Evolutionary conservation across 2,329 filamentous ascomycete species (phyloP).

Genomic region (Cryphonectria parasitica): DNA sequence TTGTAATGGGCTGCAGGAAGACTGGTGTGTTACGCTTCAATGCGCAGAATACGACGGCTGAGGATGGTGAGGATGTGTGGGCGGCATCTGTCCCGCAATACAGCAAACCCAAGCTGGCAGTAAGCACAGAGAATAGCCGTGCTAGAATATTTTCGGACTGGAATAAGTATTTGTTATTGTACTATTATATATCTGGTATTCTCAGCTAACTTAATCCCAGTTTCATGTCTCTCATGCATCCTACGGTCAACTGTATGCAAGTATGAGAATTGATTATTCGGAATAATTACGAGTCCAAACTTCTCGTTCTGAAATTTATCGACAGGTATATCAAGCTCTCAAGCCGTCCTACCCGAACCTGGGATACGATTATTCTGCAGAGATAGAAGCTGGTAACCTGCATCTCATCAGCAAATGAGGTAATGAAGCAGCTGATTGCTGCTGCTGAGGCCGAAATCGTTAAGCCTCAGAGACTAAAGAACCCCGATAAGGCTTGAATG

Average conservation of each 20-base stretch:
- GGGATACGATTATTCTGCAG: neutral
- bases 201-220: neutral
- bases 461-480: neutral
- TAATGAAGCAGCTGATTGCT: neutral
- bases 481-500: neutral
- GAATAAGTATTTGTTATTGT: neutral
- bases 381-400: neutral
- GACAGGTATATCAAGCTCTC: neutral
- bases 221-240: neutral
- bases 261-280: neutral
- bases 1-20: neutral
- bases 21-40: neutral
- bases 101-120: neutral
- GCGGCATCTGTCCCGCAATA: neutral
- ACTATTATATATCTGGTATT: neutral
- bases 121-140: neutral
- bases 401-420: neutral
- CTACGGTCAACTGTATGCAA: neutral
- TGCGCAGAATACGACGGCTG: neutral
- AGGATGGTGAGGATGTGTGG: neutral
- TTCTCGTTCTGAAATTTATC: neutral
- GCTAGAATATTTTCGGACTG: too few relatives aligned
- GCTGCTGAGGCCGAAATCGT: neutral
- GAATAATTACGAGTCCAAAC: neutral
- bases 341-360: neutral